Evolutionary conservation across 2,329 filamentous ascomycete genomes (phyloP), one percentile per base, ranked within the genome.

Genomic region (Diaporthe destruens): DNA sequence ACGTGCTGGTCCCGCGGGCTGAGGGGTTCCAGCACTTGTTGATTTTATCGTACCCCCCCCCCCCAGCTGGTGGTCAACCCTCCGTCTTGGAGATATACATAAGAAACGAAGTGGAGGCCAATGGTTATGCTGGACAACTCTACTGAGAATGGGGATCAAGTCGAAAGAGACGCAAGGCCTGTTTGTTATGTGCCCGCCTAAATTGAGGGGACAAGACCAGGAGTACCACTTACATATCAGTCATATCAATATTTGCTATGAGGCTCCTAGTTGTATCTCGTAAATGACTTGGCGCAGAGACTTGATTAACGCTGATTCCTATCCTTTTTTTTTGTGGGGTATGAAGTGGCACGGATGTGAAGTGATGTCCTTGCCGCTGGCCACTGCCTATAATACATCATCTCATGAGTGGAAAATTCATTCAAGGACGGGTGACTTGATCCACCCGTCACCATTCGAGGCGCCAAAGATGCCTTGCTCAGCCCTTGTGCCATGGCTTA

Each of bases 401-500:
- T 51, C 29, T 65, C 61, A 51, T 36, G n/a, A 65, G 44, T 65
- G 61, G 61, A 51, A 51, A 65, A 51, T 51, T 36, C 61, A 39
- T 51, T 36, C 20, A 49, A 51, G 9, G 29, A 65, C 29, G 14
- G 36, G 14, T 1, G 25, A 11, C 11, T 14, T 36, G 1, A 14
- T 11, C n/a, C 29, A 29, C n/a, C 61, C 42, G n/a, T 36, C 44
- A n/a, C 11, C 44, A 65, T 12, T 47, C 16, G 20, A 51, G 59
- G 44, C 47, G 32, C 42, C 23, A 20, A 23, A 18, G 44, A n/a
- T 29, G 29, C 44, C 44, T 9, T 32, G 14, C 25, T n/a, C 12
- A 29, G 29, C 32, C 32, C 36, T 39, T 14, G 36, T 3, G 11
- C 36, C 36, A 39, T 39, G 36, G 36, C 36, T 82, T 86, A 94